Evolutionary conservation across 306 rosid genomes (phyloP), one percentile per base, ranked within the genome.

Genomic region (Vigna radiata): DNA sequence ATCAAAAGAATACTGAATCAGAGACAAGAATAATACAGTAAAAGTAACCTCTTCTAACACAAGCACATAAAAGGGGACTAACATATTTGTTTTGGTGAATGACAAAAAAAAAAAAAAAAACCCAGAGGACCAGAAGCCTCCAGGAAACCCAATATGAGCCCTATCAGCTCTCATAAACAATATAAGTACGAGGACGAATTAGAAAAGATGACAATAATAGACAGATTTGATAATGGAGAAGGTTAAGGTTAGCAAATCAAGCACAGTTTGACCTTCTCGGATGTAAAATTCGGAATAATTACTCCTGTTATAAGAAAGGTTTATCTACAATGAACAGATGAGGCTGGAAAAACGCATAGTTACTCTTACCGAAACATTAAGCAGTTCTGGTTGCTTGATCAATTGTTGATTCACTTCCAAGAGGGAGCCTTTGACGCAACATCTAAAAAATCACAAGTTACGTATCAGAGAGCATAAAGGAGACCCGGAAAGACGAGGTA

Each of bases 381-480:
- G 96, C 86, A 95, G 82, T 73, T 88, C 90, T 16, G 97, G 98
- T 66, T 79, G 88, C 85, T 87, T 77, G 71, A 89, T 85, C 83
- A 95, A 72, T 61, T 88, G 90, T 74, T 89, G 89, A 52, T 95
- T 92, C 77, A 95, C 97, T 92, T 95, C 97, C 91, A 95, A 87
- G 55, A 95, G 83, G 23, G 97, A 90, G 46, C 97, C 98, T 88
- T 92, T 95, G 67, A 92, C 92, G 44, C 97, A 92, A 78, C 97
- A 95, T 86, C 97, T 92, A 83, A 62, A 70, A 80, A 86, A 69
- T 61, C 48, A 74, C 70, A 81, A 48, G 21, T 67, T 60, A 73
- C 27, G 77, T 33, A 36, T 39, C 66, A 80, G 76, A 2, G 46
- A 73, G 70, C 73, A 68, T 1, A 25, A 25, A 75, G 44, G 81